Evolutionary conservation across 352 stramenopile species (phyloP), one percentile per base, ranked within the genome.

Genomic region (Phytopythium ostracodes): DNA sequence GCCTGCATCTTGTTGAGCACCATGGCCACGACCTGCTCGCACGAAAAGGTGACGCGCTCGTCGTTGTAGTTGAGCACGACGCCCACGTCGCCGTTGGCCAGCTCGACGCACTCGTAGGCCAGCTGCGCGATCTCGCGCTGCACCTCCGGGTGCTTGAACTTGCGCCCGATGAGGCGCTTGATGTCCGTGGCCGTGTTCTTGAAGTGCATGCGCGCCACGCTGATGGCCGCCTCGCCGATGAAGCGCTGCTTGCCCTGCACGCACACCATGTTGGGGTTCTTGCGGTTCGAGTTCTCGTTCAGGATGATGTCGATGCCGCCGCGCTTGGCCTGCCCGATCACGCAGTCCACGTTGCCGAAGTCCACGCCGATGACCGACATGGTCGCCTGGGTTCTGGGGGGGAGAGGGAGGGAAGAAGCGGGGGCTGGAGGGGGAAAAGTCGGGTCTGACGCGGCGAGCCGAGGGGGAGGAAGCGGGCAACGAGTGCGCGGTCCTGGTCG

Each of bases 251-350:
- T 96, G 71, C 81, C 87, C 77, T 91, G 75, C 43, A 95, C 77
- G 69, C 83, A 94, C 44, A 94, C 88, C 69, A 94, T 82, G 71
- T 90, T 94, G 51, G 97, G 95, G 77, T 99, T 99, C 73, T 98
- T 97, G 73, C 98, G 87, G 78, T 99, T 98, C 54, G 94, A 99
- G 76, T 97, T 98, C 70, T 99, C 97, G 88, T 99, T 99, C 36
- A 99, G 83, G 85, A 99, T 98, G 55, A 99, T 98, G 81, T 99
- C 96, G 60, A 99, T 97, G 70, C 97, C 97, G 70, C 96, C 97
- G 67, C 96, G 88, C 68, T 98, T 98, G 59, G 96, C 96, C 69
- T 98, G 92, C 53, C 92, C 96, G 62, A 99, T 98, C 43, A 98
- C 88, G 75, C 92, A 97, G 73, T 98, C 95, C 61, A 97, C 84